phyloP scores from a whole-genome alignment of 1,139 yeast species.

The Nakaseomyces nivariensis region DNA sequence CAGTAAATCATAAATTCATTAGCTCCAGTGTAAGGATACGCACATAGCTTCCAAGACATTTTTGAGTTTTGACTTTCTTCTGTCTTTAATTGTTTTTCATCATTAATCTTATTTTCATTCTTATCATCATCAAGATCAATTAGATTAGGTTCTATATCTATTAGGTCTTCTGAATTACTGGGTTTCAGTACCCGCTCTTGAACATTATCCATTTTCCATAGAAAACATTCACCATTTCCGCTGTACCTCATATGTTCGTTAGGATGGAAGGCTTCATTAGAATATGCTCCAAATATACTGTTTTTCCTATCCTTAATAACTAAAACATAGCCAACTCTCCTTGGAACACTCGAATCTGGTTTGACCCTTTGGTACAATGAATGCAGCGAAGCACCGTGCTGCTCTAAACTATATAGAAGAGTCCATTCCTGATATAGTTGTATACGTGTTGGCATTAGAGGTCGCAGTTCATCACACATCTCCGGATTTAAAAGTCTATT shows the following conservation, averaged over 20 bases:
- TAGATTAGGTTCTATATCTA: background rate
- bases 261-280: conserved; percentile 65
- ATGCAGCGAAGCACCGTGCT: conserved; percentile 78
- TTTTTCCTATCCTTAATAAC: conserved; percentile 55
- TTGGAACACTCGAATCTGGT: conserved; percentile 29
- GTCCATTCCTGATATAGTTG: conserved; percentile 75
- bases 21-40: conserved; percentile 79
- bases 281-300: conserved; percentile 70
- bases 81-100: conserved; percentile 4
- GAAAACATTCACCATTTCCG: conserved; percentile 92
- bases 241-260: conserved; percentile 64
- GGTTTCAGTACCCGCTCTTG: conserved; percentile 1
- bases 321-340: conserved; percentile 54
- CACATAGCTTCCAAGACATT: conserved; percentile 46
- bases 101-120: conserved; percentile 4
- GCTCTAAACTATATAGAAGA: conserved; percentile 72
- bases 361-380: conserved; percentile 49
- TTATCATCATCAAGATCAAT: conserved; percentile 8
- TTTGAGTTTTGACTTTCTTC: conserved; percentile 21
- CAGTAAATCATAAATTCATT: conserved; percentile 84
- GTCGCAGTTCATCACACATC: conserved; percentile 65
- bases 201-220: conserved; percentile 59
- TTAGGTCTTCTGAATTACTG: conserved; percentile 3
- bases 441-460: conserved; percentile 63
- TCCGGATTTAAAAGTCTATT: conserved; percentile 47